Percentiles rank a stretch among this genome's conserved stretches.
These are phyloP conservation scores for Daedaleopsis sinensis DNA, from an alignment of 768 basidiomycete species.

Conservation along the genomic window DNA sequence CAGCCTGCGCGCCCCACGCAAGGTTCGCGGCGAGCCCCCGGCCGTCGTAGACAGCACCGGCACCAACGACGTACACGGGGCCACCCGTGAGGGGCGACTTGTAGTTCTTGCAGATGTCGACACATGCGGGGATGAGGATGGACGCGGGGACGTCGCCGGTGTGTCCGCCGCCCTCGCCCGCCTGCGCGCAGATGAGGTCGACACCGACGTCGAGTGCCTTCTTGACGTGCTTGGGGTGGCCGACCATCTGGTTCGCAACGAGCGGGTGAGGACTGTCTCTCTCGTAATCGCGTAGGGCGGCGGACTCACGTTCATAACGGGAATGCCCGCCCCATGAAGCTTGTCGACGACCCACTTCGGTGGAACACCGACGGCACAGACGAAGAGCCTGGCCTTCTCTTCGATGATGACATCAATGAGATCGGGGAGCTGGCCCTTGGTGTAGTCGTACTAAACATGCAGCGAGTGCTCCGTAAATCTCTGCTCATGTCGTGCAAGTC, in stretches of 20 bases:
- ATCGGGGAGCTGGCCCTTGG: constrained; percentile 81
- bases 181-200: constrained; percentile 94
- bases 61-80: constrained; percentile 87
- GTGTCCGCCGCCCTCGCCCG: constrained; percentile 81
- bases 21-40: constrained; percentile 86
- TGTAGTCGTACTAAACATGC: constrained; percentile 89
- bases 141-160: constrained; percentile 85
- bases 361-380: constrained; percentile 89
- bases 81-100: constrained; percentile 80
- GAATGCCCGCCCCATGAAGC: constrained; percentile 83
- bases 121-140: constrained; percentile 89
- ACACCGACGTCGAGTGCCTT: constrained; percentile 85
- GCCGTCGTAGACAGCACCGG: constrained; percentile 91
- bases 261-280: not conserved
- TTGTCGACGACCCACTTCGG: constrained; percentile 78
- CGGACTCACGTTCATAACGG: constrained; percentile 76
- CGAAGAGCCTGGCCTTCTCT: constrained; percentile 86
- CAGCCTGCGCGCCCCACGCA: constrained; percentile 86
- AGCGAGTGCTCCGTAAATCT: not conserved
- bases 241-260: constrained; percentile 68
- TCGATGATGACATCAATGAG: constrained; percentile 92
- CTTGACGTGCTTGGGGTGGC: constrained; percentile 87
- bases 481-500: not conserved
- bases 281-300: not conserved
- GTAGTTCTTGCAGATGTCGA: constrained; percentile 78